Percentiles rank a stretch among this genome's conserved stretches.
Conservation (phyloP, 1,139 yeast species). For the Nematodospora anomalae region DNA sequence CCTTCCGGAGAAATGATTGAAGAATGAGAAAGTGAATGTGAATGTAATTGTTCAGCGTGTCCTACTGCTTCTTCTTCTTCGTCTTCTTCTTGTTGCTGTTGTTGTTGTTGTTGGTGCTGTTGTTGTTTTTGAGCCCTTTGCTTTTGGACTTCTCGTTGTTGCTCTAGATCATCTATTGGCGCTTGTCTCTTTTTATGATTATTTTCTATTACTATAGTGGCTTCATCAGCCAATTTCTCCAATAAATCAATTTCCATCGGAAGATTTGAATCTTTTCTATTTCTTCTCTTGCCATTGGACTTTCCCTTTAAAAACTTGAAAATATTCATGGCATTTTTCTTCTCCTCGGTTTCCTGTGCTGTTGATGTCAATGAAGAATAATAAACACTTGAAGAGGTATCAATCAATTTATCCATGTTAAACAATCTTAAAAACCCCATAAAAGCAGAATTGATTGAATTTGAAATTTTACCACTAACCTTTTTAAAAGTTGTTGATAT, state of each 20-base stretch:
- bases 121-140: constrained; percentile 5
- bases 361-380: neutral
- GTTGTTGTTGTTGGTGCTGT: constrained; percentile 2
- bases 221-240: constrained; percentile 12
- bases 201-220: constrained; percentile 5
- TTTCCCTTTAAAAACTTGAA: constrained; percentile 13
- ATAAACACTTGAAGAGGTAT: neutral
- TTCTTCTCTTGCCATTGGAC: constrained; percentile 32
- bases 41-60: neutral
- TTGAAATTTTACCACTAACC: constrained; percentile 16
- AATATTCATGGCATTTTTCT: constrained; percentile 7
- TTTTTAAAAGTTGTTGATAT: constrained; percentile 33
- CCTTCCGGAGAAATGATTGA: constrained; percentile 1
- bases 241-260: constrained; percentile 21
- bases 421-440: constrained; percentile 12
- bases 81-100: neutral
- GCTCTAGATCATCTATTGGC: constrained; percentile 1
- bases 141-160: neutral
- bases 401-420: constrained; percentile 16
- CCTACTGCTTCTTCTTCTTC: no score
- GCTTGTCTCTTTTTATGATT: neutral
- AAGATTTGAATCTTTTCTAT: constrained; percentile 58
- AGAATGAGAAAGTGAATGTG: neutral
- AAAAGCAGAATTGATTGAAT: constrained; percentile 1
- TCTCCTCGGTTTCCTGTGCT: constrained; percentile 2